phyloP scores from a whole-genome alignment of 2,329 filamentous ascomycete species.

The Penicillium concentricum region DNA sequence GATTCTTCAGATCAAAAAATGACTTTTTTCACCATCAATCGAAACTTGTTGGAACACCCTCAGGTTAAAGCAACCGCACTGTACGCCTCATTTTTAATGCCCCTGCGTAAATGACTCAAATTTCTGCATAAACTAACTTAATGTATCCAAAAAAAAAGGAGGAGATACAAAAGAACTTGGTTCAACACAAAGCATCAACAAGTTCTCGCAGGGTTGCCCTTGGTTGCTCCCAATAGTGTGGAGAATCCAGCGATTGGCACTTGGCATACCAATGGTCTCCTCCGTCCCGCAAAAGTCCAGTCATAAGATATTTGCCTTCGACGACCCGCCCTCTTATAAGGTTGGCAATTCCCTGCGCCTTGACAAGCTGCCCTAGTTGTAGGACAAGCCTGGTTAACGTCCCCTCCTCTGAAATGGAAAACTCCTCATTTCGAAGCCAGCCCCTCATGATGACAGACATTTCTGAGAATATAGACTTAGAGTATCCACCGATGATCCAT shows the following conservation, averaged over 20 bases:
- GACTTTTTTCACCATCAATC: background rate
- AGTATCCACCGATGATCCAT: background rate
- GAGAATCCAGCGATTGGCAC: background rate
- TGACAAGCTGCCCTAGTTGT: background rate
- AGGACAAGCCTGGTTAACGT: background rate
- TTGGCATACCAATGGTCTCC: background rate
- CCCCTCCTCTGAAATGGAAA: background rate
- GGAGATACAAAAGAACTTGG: background rate
- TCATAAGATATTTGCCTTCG: background rate
- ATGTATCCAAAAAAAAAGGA: background rate
- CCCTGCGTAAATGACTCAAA: background rate
- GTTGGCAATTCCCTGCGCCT: background rate
- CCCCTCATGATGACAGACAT: background rate
- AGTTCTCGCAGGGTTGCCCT: background rate
- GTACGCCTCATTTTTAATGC: background rate
- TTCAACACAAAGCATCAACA: background rate
- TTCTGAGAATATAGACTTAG: background rate
- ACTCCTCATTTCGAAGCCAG: background rate
- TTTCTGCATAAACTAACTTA: background rate
- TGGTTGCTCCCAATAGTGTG: background rate
- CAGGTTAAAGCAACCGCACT: background rate
- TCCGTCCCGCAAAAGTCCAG: background rate
- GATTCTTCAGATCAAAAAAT: background rate
- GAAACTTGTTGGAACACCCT: background rate
- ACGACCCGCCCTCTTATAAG: background rate